A percentile compares a stretch with the other conserved stretches of the same genome.
phyloP scores from a whole-genome alignment of 495 filamentous ascomycete species.

The Aspergillus hancockii region DNA sequence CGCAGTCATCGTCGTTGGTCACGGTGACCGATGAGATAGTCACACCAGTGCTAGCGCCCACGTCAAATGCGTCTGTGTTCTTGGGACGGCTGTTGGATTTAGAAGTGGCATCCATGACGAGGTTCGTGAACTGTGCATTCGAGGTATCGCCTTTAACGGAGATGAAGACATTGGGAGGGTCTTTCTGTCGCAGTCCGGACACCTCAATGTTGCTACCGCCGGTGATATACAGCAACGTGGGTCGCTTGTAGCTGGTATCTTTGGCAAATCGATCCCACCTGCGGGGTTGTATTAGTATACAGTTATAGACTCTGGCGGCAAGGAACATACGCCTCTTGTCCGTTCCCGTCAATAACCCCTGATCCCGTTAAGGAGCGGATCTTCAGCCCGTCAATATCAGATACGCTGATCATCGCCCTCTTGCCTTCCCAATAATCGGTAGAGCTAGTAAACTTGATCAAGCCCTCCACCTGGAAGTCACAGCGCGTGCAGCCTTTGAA shows the following conservation, averaged over 20 bases:
- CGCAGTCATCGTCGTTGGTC: conserved; percentile 49
- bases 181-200: conserved; percentile 35
- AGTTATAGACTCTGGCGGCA: too few species aligned
- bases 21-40: conserved; percentile 35
- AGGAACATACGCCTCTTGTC: conserved; percentile 36
- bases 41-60: conserved; percentile 43
- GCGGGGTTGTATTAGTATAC: neutral
- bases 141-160: conserved; percentile 34
- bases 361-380: conserved; percentile 39
- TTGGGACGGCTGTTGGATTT: conserved; percentile 38
- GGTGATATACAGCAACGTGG: conserved; percentile 43
- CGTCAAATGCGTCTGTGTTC: conserved; percentile 49
- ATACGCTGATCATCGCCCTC: conserved; percentile 40
- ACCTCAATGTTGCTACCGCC: conserved; percentile 36
- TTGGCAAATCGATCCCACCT: conserved; percentile 41
- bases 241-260: conserved; percentile 35
- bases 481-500: conserved; percentile 40
- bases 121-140: conserved; percentile 32
- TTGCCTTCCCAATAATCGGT: conserved; percentile 40
- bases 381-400: conserved; percentile 33
- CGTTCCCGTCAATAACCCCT: conserved; percentile 49
- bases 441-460: conserved; percentile 38
- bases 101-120: conserved; percentile 37
- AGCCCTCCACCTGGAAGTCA: conserved; percentile 45
- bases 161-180: conserved; percentile 48